Base-by-base conservation (phyloP, 2,329 filamentous ascomycete species). In the Knufia petricola region DNA sequence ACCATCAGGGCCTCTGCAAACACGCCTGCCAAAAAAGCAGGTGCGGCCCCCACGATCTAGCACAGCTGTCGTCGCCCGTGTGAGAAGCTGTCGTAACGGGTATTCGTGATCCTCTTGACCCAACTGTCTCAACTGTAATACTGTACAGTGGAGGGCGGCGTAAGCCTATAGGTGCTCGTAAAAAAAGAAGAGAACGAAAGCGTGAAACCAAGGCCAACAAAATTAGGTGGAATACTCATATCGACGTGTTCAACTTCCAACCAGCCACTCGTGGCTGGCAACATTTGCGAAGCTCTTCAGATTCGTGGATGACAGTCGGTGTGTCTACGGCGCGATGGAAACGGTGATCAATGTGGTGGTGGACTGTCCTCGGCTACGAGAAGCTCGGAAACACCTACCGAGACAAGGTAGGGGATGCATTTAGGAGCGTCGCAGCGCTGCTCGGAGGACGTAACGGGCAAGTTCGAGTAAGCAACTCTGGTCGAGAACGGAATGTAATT, bases 331-430 rank as follows among this genome's bases (percentile, higher is more conserved):
- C 7, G 52, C 50, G 13, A 46, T 50, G 37, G 54, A 59, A 39
- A 60, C 46, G n/a, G 51, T 60, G 7, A 34, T 48, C n/a, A 50
- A 60, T 32, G 46, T 59, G 13, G 32, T 59, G 26, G 26, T 57
- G 23, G 52, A 60, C 32, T 59, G 52, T 39, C 56, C 51, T 6
- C 47, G 70, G 50, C 36, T 46, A 3, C 12, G 37, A 17, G 15
- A 39, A 38, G 26, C 21, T 28, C 26, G 26, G 26, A 28, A 28
- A 28, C 30, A 50, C 47, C 6, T 20, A 55, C 15, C 40, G 51
- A 15, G 31, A 47, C 20, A 52, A 60, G 39, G 52, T 58, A 31
- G 53, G 57, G 24, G 50, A 48, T 21, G 54, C 51, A 45, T 54
- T 60, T 26, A 53, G 55, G 17, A 50, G 52, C 47, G 50, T 59